Evolutionary conservation across 2,329 filamentous ascomycete species (phyloP), one percentile per base, ranked within the genome.

Genomic region (Fragosphaeria purpurea): DNA sequence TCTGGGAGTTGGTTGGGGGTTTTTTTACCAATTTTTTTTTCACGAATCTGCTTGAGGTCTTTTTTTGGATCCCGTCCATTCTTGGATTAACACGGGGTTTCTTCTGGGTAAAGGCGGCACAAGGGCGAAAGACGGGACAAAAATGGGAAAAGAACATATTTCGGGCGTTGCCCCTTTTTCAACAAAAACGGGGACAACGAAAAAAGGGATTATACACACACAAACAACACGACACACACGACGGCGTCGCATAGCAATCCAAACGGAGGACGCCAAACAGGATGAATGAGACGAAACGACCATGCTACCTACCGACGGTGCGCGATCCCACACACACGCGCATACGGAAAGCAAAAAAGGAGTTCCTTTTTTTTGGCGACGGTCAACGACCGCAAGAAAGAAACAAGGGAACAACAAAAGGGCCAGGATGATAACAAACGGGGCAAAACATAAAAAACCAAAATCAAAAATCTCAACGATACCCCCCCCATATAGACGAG

Each of bases 391-490:
- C 22, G 22, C 22, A 22, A 22, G 22, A 22, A 22, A 22, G 22
- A 22, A 22, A 22, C 22, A 22, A 22, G 22, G 22, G 22, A 22
- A 22, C 22, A 22, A 22, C 22, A 22, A 22, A 22, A 2, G 22
- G 22, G 22, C 22, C 22, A 22, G 22, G 22, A 22, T 22, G 22
- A 51, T 35, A 41, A 43, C n/a, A 45, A 46, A 40, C 38, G 38
- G 35, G 44, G 32, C 38, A 37, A 31, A 46, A 5, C 49, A 34
- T 30, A 42, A 50, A 59, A 55, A 53, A 53, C 42, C 41, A 58
- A 57, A 56, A 37, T 54, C 46, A 6, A 54, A 62, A 54, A 65
- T 66, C 63, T 66, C 63, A 65, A 66, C 63, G 63, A 66, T 66
- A 66, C 63, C 63, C 63, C 55, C 53, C 53, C 56, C 53, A 47